Evolutionary conservation across 2,329 filamentous ascomycete species (phyloP), one percentile per base, ranked within the genome.

Genomic region (Capronia americana): DNA sequence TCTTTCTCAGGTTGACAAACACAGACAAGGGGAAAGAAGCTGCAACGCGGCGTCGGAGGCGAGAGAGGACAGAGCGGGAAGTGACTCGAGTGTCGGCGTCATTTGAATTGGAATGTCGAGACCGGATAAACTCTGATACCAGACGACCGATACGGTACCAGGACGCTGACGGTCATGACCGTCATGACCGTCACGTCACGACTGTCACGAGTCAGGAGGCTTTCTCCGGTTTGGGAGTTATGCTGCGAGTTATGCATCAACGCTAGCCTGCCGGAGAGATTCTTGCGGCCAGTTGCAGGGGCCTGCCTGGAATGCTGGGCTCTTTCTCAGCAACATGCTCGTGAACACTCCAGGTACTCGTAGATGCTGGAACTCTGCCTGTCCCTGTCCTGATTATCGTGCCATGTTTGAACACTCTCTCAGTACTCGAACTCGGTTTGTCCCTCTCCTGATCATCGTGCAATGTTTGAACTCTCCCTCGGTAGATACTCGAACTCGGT

Each of bases 171-270:
- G 8, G 24, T 26, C 12, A 53, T 28, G 46, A 20, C 34, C 5
- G 5, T 14, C 17, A 48, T 24, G 23, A 30, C 53, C 5, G 28
- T 34, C n/a, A 50, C 41, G 12, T n/a, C 17, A 48, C 41, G 23
- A 30, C 53, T 14, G 28, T 34, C n/a, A 50, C 41, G 12, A 20
- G 24, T 28, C 14, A n/a, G 38, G 14, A n/a, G 38, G 14, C 28
- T 30, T 46, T 59, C 28, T 59, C 62, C 55, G 20, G 48, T 54
- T 41, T 10, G 17, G 55, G 62, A 59, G 7, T 64, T 64, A 57
- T 64, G 62, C 62, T 28, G 32, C 44, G 62, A 57, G 28, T 64
- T 64, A 64, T 64, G 62, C 62, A 57, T 24, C 30, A 7, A 4
- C 51, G 32, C 23, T 51, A 48, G 14, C 58, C 24, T 30, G 17